Conservation (phyloP, 768 basidiomycete genomes). For the Kwoniella sp. region DNA sequence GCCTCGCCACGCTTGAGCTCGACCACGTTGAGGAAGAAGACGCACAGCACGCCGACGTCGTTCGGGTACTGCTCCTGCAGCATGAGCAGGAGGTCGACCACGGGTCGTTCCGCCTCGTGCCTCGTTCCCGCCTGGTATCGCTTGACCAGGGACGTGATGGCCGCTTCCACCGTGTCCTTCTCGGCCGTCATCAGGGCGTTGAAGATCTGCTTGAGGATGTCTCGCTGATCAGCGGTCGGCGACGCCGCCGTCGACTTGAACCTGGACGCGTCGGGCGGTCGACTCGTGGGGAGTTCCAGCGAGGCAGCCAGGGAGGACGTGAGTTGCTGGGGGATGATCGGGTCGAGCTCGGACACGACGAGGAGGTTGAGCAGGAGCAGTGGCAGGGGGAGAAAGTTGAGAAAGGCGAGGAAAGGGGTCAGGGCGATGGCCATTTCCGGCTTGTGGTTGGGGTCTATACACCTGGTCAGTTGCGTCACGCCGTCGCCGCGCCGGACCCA, state of each 20-base stretch:
- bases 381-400: conserved; percentile 81
- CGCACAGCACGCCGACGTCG: conserved; percentile 90
- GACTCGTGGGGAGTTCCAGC: conserved; percentile 51
- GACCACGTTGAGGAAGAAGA: conserved; percentile 82
- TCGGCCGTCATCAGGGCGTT: conserved; percentile 75
- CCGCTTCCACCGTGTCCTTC: conserved; percentile 53
- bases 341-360: conserved; percentile 68
- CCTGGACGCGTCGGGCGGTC: conserved; percentile 50
- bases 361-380: conserved; percentile 66
- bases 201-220: conserved; percentile 70
- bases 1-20: conserved; percentile 75
- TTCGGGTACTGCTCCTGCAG: conserved; percentile 71
- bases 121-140: conserved; percentile 57
- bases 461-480: not conserved
- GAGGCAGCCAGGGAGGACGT: conserved; percentile 57
- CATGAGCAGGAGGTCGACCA: conserved; percentile 56
- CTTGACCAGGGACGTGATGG: conserved; percentile 59
- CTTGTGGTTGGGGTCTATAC: conserved; percentile 84
- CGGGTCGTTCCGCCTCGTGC: conserved; percentile 51
- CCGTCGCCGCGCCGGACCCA: conserved; percentile 44
- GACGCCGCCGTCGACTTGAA: conserved; percentile 25
- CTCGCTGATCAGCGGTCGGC: conserved; percentile 56
- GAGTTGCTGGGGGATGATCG: conserved; percentile 58
- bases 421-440: conserved; percentile 98
- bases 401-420: conserved; percentile 82